These are phyloP conservation scores for Poa pratensis DNA, from an alignment of 176 grass and related monocot genomes.

Conservation along the genomic window DNA sequence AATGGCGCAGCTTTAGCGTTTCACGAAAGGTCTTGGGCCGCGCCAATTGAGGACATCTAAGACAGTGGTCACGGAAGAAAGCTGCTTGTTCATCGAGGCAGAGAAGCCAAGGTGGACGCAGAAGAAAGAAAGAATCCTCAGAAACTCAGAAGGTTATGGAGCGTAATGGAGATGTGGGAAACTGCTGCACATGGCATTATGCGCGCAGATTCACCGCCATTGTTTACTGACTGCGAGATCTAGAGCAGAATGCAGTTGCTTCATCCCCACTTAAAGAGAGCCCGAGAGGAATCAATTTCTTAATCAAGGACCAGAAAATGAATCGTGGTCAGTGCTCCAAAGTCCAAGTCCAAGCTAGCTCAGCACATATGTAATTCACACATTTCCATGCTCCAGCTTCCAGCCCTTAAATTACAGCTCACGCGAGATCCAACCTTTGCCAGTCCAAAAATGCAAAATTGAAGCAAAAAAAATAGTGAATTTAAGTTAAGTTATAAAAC, in stretches of 20 bases:
- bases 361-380: constrained; percentile 6
- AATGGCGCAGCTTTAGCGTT: constrained; percentile 31
- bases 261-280: constrained; percentile 56
- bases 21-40: not conserved
- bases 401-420: constrained; percentile 37
- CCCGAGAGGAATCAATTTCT: constrained; percentile 35
- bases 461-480: not conserved
- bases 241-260: constrained; percentile 51
- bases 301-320: constrained; percentile 31
- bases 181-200: constrained; percentile 47
- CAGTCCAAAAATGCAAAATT: not conserved
- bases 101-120: not conserved
- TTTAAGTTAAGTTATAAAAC: not conserved
- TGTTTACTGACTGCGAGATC: constrained; percentile 64
- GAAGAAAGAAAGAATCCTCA: not conserved
- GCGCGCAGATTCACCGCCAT: constrained; percentile 27
- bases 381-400: constrained; percentile 29
- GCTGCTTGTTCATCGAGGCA: not conserved
- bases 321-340: not conserved
- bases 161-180: constrained; percentile 40
- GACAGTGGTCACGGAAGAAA: not conserved
- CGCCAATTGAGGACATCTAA: not conserved
- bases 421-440: constrained; percentile 26
- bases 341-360: constrained; percentile 34
- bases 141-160: constrained; percentile 15